Evolutionary conservation across 768 basidiomycete genomes (phyloP), one percentile per base, ranked within the genome.

Genomic region (Tricholoma furcatifolium): DNA sequence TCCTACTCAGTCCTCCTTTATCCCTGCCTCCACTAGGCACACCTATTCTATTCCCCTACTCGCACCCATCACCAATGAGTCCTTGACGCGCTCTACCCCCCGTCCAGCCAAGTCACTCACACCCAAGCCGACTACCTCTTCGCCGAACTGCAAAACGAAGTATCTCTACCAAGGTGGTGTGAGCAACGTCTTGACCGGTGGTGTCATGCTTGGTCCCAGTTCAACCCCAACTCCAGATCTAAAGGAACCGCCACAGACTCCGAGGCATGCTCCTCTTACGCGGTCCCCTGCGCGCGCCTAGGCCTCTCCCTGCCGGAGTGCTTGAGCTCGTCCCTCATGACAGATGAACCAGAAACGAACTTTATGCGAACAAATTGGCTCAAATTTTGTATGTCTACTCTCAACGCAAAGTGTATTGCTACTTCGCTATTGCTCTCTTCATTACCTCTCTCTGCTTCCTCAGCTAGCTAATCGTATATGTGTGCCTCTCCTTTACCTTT

Each of bases 161-260:
- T 77, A 74, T 59, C 62, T 72, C 12, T 77, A 77, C 57, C 67
- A 69, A 54, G 75, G 74, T 42, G 75, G 75, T 12, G 65, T 72
- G 35, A 75, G 74, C 63, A 74, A 67, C 54, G 71, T 73, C 31
- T 68, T 75, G 43, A 72, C 70, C 11, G 75, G 75, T 18, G 75
- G 75, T 35, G 74, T 77, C 15, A 77, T 75, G 75, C 72, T 77
- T 34, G 75, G 73, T 11, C 18, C 40, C 12, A n/a, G 40, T 9
- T 17, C 43, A n/a, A 7, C 21, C 36, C 7, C 48, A 38, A 34
- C 53, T 35, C 11, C 1, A 24, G 18, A 47, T 3, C 17, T n/a
- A 24, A 27, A 8, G 51, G 9, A n/a, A 12, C 15, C n/a, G 12
- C 30, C 18, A 18, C 4, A 45, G 15, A 23, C 23, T 11, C 45